phyloP scores from a whole-genome alignment of 805 yeast species.

The Metschnikowia peoriensis region DNA sequence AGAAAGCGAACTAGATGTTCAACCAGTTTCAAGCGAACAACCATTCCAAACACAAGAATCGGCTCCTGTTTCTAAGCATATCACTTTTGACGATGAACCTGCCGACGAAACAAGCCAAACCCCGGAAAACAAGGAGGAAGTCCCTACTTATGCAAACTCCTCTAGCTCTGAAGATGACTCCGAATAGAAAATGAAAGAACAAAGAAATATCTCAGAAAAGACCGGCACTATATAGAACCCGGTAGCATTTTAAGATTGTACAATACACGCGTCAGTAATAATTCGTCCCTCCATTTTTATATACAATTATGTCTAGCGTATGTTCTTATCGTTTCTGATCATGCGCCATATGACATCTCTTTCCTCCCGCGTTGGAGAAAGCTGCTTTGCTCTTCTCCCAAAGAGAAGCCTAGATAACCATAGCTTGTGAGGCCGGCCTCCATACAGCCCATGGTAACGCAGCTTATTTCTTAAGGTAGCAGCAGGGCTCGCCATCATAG shows the following conservation, averaged over 20 bases:
- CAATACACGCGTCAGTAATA: slow-evolving; percentile 1
- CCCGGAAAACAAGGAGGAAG: slow-evolving; percentile 2
- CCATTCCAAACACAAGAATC: slow-evolving; percentile 26
- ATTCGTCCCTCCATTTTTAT: not conserved
- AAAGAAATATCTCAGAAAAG: not conserved
- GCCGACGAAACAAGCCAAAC: slow-evolving; percentile 1
- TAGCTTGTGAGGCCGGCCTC: slow-evolving; percentile 6
- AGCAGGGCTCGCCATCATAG: slow-evolving; percentile 46
- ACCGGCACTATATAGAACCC: not conserved
- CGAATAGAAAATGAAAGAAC: not conserved
- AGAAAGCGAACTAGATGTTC: slow-evolving; percentile 52
- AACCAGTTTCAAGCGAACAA: slow-evolving; percentile 46
- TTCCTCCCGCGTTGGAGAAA: slow-evolving; percentile 36
- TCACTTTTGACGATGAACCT: slow-evolving; percentile 18
- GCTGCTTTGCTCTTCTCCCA: slow-evolving; percentile 27
- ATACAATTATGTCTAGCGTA: slow-evolving; percentile 5
- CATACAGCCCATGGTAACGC: slow-evolving; percentile 3
- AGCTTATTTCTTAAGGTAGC: slow-evolving; percentile 9
- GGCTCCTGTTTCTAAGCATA: slow-evolving; percentile 12
- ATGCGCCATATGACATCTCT: slow-evolving; percentile 43
- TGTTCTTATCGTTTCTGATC: slow-evolving; percentile 36
- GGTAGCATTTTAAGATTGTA: slow-evolving; percentile 10
- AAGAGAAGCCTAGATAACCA: slow-evolving; percentile 23
- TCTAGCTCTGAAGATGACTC: slow-evolving; percentile 17
- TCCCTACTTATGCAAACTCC: slow-evolving; percentile 1